A percentile compares a stretch with the other conserved stretches of the same genome.
Evolutionary conservation across 2,329 filamentous ascomycete genomes (phyloP).

Genomic region (Mycogone perniciosa): DNA sequence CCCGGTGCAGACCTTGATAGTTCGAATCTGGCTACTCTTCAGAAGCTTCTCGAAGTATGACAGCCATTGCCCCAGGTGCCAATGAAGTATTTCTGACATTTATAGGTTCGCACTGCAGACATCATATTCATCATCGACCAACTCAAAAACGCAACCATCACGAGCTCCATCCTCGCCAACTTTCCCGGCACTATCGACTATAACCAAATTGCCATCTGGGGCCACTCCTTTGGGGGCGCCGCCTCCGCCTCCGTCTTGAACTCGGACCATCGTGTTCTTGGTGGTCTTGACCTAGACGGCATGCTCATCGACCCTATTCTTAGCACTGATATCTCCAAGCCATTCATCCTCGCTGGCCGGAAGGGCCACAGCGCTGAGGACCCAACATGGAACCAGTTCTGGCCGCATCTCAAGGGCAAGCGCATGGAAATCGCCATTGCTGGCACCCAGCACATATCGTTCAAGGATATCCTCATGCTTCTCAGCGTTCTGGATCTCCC

Average conservation of each 20-base stretch:
- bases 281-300: conserved; percentile 38
- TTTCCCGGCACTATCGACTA: conserved; percentile 22
- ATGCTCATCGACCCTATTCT: conserved; percentile 25
- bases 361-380: conserved; percentile 25
- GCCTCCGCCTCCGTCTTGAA: conserved; percentile 28
- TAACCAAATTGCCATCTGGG: conserved; percentile 28
- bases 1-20: conserved; percentile 16
- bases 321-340: conserved; percentile 20
- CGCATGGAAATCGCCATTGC: conserved; percentile 21
- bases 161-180: conserved; percentile 13
- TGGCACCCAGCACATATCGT: conserved; percentile 26
- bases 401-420: conserved; percentile 19
- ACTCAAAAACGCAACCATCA: conserved; percentile 19
- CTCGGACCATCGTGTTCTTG: conserved; percentile 27
- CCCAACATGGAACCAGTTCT: conserved; percentile 27
- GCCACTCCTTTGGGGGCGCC: conserved; percentile 35
- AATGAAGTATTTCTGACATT: neutral
- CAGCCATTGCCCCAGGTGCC: neutral
- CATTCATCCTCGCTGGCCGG: conserved; percentile 28
- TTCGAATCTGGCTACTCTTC: conserved; percentile 12
- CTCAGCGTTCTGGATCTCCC: conserved; percentile 20
- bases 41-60: conserved; percentile 17
- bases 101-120: conserved; percentile 30
- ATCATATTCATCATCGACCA: conserved; percentile 32
- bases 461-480: conserved; percentile 26